Conservation (phyloP, 441 rosid species). For the Kokia cookei region DNA sequence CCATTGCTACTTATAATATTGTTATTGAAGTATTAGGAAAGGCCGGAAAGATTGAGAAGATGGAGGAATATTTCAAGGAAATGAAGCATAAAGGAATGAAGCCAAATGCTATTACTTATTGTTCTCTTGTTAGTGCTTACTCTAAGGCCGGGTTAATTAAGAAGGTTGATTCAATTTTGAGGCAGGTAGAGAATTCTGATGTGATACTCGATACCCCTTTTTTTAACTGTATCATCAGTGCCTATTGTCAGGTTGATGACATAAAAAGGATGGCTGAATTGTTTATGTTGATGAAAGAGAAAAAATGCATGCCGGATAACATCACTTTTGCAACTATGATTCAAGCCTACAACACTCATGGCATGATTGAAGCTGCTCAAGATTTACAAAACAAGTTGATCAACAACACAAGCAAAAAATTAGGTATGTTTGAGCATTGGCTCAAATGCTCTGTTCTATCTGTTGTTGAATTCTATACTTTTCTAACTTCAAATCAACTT, state of each 20-base stretch:
- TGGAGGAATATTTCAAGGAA: constrained; percentile 57
- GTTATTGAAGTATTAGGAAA: constrained; percentile 68
- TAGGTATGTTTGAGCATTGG: constrained; percentile 27
- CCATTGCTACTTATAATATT: constrained; percentile 53
- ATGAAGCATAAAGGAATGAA: constrained; percentile 82
- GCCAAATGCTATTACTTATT: constrained; percentile 68
- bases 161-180: constrained; percentile 63
- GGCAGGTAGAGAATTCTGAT: constrained; percentile 77
- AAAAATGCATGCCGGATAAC: constrained; percentile 56
- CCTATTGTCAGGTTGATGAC: constrained; percentile 68
- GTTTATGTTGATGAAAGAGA: constrained; percentile 57
- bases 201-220: constrained; percentile 69
- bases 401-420: constrained; percentile 19
- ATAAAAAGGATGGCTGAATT: constrained; percentile 59
- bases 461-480: not conserved
- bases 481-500: not conserved
- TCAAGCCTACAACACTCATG: constrained; percentile 61
- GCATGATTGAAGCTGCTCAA: constrained; percentile 55
- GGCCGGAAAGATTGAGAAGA: constrained; percentile 46
- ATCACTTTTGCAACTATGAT: constrained; percentile 67
- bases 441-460: not conserved
- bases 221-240: constrained; percentile 70
- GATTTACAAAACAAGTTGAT: constrained; percentile 46
- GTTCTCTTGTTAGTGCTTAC: constrained; percentile 66
- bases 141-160: constrained; percentile 44